Percentiles rank a stretch among this genome's conserved stretches.
Evolutionary conservation across 257 asterid genomes (phyloP).

Genomic region (Solanum arcanum): DNA sequence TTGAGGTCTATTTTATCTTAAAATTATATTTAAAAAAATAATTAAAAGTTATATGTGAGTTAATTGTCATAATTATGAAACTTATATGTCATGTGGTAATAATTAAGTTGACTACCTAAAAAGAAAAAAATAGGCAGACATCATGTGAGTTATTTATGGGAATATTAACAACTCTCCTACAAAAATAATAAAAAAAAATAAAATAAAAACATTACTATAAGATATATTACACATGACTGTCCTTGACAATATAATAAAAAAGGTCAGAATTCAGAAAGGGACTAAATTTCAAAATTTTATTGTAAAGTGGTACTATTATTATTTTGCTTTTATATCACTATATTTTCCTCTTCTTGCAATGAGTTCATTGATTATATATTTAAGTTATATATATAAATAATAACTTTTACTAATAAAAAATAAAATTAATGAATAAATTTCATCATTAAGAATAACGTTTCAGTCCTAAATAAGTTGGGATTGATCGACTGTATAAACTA

Average conservation of each 20-base stretch:
- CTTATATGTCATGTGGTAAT: not conserved
- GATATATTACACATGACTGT: not conserved
- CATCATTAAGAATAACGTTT: not conserved
- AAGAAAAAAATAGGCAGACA: not conserved
- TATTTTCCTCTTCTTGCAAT: not conserved
- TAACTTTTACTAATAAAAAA: not conserved
- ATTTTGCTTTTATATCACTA: not conserved
- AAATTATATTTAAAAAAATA: no score
- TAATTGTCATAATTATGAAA: not conserved
- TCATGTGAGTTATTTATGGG: slow-evolving; percentile 4
- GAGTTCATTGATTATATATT: not conserved
- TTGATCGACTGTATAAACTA: fast-evolving
- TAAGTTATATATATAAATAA: not conserved
- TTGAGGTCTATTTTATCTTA: no score
- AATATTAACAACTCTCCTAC: not conserved
- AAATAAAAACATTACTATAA: not conserved
- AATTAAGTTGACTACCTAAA: not conserved
- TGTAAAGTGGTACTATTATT: not conserved
- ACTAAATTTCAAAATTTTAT: not conserved
- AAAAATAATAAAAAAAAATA: no score
- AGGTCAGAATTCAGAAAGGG: not conserved
- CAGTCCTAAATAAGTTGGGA: not conserved
- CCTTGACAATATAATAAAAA: not conserved
- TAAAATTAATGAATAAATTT: not conserved
- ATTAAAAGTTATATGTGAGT: not conserved